Evolutionary conservation across 345 rosid genomes (phyloP), one percentile per base, ranked within the genome.

Genomic region (Cardiospermum halicacabum): DNA sequence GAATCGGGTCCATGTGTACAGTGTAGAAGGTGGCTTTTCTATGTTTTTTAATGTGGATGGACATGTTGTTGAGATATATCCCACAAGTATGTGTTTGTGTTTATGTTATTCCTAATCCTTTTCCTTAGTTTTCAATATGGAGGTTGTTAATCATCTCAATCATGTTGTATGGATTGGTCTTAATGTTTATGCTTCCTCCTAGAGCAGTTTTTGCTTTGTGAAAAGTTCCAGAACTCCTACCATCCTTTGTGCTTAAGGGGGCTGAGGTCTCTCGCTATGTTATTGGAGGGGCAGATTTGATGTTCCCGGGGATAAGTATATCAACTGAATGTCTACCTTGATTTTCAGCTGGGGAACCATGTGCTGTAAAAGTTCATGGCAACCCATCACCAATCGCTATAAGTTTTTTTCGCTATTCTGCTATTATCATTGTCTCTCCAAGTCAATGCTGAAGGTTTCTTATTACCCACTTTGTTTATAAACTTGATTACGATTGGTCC

Each of bases 271-370:
- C 99, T 8, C 82, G 85, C 43, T 94, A 66, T 78, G 72, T 94
- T 49, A 74, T 94, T 43, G 97, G 99, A 58, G 99, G 99, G 64
- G 99, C 99, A 27, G 99, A 94, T 79, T 82, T 94, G 84, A 91
- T 94, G 97, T 91, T 86, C 71, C 99, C 99, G 31, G 99, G 99
- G 48, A 88, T 91, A 62, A 78, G 58, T 69, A 66, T 94, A 45
- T 84, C 85, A 56, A 66, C 82, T 11, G 82, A 88, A 74, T 97
- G 96, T 56, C 73, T 87, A 37, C 85, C 87, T 24, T 74, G 84
- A 21, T 94, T 94, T 77, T 67, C 50, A 28, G 82, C 88, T 2
- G 96, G 99, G 40, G 99, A 94, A 67, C 69, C 78, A 37, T 94
- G 99, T 96, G 81, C 96, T 4, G 87, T 94, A 9, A 91, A 84